Conservation (phyloP, 2,329 filamentous ascomycete genomes). For the Ophiognomonia clavigignenti-juglandacearum region DNA sequence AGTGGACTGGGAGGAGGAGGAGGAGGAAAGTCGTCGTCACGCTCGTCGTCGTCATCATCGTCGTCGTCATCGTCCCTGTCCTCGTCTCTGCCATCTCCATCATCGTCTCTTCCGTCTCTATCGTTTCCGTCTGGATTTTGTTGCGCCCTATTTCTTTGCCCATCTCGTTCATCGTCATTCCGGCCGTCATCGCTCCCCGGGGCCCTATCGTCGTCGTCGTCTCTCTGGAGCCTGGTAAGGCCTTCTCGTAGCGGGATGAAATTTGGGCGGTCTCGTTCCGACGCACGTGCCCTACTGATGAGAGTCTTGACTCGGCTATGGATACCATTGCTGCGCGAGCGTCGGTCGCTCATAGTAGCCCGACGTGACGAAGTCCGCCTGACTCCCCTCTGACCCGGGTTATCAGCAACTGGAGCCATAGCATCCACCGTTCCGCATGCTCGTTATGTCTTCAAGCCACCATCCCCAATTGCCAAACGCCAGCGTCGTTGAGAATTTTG, state of each 20-base stretch:
- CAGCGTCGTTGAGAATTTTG: slow-evolving; percentile 9
- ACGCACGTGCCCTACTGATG: not conserved
- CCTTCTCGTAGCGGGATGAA: slow-evolving; percentile 4
- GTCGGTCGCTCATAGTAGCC: too few relatives aligned
- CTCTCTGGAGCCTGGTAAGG: too few relatives aligned
- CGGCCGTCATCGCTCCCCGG: too few relatives aligned
- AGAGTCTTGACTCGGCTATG: too few relatives aligned
- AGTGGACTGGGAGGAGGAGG: not conserved
- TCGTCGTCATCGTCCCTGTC: slow-evolving; percentile 7
- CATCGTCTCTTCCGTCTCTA: slow-evolving; percentile 2
- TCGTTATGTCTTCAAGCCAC: slow-evolving; percentile 10
- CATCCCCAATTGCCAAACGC: slow-evolving; percentile 13
- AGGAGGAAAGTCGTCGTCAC: too few relatives aligned
- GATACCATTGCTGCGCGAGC: too few relatives aligned
- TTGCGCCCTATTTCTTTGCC: too few relatives aligned
- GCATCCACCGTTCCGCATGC: slow-evolving; percentile 9
- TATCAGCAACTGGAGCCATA: slow-evolving; percentile 14
- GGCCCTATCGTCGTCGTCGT: too few relatives aligned
- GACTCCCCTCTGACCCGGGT: not conserved
- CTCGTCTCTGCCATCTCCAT: slow-evolving; percentile 6
- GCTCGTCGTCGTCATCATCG: not conserved
- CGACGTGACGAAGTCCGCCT: too few relatives aligned
- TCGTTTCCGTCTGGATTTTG: too few relatives aligned
- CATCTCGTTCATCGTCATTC: too few relatives aligned
- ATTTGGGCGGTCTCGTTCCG: not conserved